A percentile compares a stretch with the other conserved stretches of the same genome.
phyloP scores from a whole-genome alignment of 306 rosid species.

The Cajanus cajan region DNA sequence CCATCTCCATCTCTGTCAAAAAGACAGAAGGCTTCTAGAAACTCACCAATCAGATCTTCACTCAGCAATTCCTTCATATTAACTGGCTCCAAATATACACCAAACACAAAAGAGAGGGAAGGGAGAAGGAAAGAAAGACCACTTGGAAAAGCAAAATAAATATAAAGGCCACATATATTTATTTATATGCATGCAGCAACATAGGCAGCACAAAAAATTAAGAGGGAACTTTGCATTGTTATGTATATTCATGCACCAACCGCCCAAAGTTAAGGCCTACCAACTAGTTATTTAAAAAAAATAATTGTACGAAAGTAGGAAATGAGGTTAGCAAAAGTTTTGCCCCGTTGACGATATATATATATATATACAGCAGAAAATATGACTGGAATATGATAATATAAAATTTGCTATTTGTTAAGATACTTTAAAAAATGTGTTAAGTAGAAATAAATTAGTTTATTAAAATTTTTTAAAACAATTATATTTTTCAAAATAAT shows the following conservation, averaged over 20 bases:
- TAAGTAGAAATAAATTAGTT: neutral
- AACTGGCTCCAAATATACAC: neutral
- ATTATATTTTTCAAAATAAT: neutral
- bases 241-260: neutral
- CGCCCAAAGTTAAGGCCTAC: neutral
- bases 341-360: neutral
- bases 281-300: neutral
- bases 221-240: neutral
- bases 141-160: neutral
- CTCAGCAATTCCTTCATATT: slow-evolving; percentile 35
- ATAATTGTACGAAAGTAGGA: neutral
- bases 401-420: neutral
- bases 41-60: slow-evolving; percentile 53
- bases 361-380: neutral
- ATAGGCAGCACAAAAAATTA: neutral
- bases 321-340: neutral
- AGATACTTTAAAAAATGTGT: neutral
- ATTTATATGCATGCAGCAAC: neutral
- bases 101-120: neutral
- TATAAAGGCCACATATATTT: neutral
- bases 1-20: slow-evolving; percentile 74
- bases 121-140: neutral
- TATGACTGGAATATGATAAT: neutral
- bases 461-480: neutral
- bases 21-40: slow-evolving; percentile 62